Base-by-base conservation (phyloP, 2,329 filamentous ascomycete genomes). In the Cadophora sp. region DNA sequence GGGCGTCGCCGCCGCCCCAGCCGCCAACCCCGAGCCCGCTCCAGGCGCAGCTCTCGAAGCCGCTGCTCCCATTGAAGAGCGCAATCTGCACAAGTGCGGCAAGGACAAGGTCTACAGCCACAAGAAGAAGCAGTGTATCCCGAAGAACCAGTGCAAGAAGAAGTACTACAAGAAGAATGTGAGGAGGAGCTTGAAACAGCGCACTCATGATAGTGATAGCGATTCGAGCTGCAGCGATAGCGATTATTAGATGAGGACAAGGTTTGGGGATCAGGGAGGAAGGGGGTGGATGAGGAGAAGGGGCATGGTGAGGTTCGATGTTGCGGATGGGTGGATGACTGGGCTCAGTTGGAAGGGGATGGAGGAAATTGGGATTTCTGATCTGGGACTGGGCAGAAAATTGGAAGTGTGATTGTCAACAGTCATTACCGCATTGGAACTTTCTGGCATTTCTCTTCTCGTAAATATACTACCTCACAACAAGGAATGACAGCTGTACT, bases 81-180 rank as follows among this genome's bases (percentile, higher is more conserved):
- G 40, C 3, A 43, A 43, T 14, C 40, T 43, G 12, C 40, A 43
- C 40, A 43, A 43, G 40, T 43, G 40, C 40, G 40, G 40, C 40
- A 43, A 43, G 40, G 40, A 19, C 40, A 16, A 43, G 12, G 5
- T 14, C 12, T 43, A 16, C 11, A 53, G 48, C 48, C 48, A 51
- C 48, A 51, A 51, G 48, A 51, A 51, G 48, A 51, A 51, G 48
- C 48, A 51, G 48, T 51, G 48, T 22, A 51, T 51, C n/a, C 48
- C 48, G 6, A 51, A 51, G 48, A 51, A 51, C 22, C 22, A 51
- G 48, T 51, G 48, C 48, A 43, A 43, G 40, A 43, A 43, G 40
- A 51, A 51, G 48, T 51, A 51, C 48, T 26, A 26, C 48, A 51
- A 51, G 48, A 51, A 51, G 48, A 24, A 51, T 26, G 48, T 51